Evolutionary conservation across 306 rosid genomes (phyloP).

Genomic region (Trichosanthes cucumerina): DNA sequence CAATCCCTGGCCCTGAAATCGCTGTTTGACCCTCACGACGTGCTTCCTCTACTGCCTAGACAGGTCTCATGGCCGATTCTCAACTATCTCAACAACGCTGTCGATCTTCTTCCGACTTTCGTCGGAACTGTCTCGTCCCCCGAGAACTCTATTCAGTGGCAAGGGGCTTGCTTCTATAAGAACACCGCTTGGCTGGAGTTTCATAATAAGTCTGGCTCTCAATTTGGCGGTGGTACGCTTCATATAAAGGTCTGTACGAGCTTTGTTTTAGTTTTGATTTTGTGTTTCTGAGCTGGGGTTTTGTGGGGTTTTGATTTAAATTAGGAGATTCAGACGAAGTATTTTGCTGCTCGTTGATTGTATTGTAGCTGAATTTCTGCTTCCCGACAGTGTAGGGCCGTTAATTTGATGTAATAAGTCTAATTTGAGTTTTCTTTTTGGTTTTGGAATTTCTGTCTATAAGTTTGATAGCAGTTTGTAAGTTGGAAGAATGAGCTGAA

Average conservation of each 20-base stretch:
- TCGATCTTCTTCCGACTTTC: slow-evolving; percentile 65
- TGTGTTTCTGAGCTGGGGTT: not conserved
- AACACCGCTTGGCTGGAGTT: slow-evolving; percentile 83
- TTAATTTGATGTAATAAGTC: not conserved
- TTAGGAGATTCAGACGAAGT: not conserved
- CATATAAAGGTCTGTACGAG: slow-evolving; percentile 50
- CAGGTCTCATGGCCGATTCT: slow-evolving; percentile 75
- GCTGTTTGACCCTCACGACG: slow-evolving; percentile 50
- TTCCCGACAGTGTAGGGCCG: not conserved
- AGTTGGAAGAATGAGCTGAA: not conserved
- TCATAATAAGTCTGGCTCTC: slow-evolving; percentile 42
- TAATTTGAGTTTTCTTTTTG: not conserved
- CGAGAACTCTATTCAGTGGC: slow-evolving; percentile 30
- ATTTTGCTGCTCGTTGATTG: not conserved
- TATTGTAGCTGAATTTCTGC: not conserved
- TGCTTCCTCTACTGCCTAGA: slow-evolving; percentile 71
- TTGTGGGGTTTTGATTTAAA: not conserved
- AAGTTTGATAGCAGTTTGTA: not conserved
- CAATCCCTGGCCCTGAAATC: slow-evolving; percentile 13
- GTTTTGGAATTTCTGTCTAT: not conserved
- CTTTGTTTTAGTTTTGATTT: not conserved
- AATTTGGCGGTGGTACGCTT: slow-evolving; percentile 92
- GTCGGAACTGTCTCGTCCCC: slow-evolving; percentile 70
- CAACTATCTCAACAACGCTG: slow-evolving; percentile 57
- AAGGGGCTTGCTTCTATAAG: slow-evolving; percentile 74